phyloP scores from a whole-genome alignment of 176 grass and related monocot species.

The Triticum monococcum region DNA sequence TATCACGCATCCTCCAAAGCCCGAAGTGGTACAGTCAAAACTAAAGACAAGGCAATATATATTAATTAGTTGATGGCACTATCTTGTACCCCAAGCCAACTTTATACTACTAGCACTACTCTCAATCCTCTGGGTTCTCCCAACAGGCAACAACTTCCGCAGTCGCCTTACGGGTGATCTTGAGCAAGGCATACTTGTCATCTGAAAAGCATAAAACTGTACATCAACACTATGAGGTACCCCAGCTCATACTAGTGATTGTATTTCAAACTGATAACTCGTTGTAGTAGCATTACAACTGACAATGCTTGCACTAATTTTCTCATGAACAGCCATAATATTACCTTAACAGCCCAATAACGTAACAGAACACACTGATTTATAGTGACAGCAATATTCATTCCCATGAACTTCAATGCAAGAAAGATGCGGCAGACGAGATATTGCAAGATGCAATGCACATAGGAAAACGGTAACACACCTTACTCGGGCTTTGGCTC shows the following conservation, averaged over 20 bases:
- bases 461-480: neutral
- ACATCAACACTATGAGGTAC: neutral
- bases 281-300: neutral
- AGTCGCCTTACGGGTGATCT: neutral
- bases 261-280: neutral
- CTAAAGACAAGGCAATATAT: neutral
- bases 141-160: neutral
- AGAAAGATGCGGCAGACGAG: neutral
- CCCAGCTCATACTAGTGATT: neutral
- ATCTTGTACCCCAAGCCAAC: neutral
- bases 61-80: neutral
- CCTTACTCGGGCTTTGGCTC: constrained; percentile 58
- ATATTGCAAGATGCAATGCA: neutral
- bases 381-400: neutral
- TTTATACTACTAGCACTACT: constrained; percentile 15
- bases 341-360: neutral
- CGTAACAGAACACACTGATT: neutral
- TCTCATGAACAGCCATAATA: neutral
- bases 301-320: neutral
- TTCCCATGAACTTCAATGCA: neutral
- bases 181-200: neutral
- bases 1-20: neutral
- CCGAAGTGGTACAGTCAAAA: neutral
- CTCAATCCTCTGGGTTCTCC: neutral
- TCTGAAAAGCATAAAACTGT: constrained; percentile 15